Percentiles rank a stretch among this genome's conserved stretches.
These are phyloP conservation scores for Aspergillus ochraceus DNA, from an alignment of 2,329 filamentous ascomycete species.

Conservation along the genomic window DNA sequence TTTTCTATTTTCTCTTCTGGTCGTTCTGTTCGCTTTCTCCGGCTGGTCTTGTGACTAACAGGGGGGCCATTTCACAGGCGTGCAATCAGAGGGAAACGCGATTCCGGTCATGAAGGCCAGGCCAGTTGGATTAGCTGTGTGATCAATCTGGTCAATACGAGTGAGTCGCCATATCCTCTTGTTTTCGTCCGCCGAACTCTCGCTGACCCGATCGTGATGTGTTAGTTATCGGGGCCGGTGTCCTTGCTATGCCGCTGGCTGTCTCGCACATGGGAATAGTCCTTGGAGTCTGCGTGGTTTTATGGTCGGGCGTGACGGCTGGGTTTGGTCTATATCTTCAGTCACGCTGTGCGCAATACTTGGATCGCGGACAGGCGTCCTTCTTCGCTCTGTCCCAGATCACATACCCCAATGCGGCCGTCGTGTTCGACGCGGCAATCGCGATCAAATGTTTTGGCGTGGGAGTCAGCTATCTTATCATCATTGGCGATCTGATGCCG, in stretches of 20 bases:
- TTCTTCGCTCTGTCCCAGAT: slow-evolving; percentile 98
- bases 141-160: slow-evolving; percentile 95
- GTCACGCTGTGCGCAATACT: slow-evolving; percentile 85
- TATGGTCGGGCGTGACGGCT: slow-evolving; percentile 87
- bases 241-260: slow-evolving; percentile 92
- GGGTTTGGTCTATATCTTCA: slow-evolving; percentile 95
- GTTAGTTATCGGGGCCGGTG: slow-evolving; percentile 86
- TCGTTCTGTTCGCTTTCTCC: not conserved
- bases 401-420: slow-evolving; percentile 92
- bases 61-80: slow-evolving; percentile 24
- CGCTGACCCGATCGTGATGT: slow-evolving; percentile 12
- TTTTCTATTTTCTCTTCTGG: not conserved
- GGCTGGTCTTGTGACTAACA: slow-evolving; percentile 8
- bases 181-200: not conserved
- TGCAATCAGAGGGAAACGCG: slow-evolving; percentile 62
- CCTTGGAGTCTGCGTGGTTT: slow-evolving; percentile 76
- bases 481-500: slow-evolving; percentile 97
- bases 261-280: slow-evolving; percentile 94
- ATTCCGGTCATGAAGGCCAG: slow-evolving; percentile 67
- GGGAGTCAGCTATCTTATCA: slow-evolving; percentile 95
- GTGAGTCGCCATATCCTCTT: slow-evolving; percentile 48
- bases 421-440: slow-evolving; percentile 93
- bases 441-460: slow-evolving; percentile 98
- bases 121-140: slow-evolving; percentile 89
- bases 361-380: slow-evolving; percentile 83